Conservation (phyloP, 169 alveolate species). For the Plasmodium chabaudi region DNA sequence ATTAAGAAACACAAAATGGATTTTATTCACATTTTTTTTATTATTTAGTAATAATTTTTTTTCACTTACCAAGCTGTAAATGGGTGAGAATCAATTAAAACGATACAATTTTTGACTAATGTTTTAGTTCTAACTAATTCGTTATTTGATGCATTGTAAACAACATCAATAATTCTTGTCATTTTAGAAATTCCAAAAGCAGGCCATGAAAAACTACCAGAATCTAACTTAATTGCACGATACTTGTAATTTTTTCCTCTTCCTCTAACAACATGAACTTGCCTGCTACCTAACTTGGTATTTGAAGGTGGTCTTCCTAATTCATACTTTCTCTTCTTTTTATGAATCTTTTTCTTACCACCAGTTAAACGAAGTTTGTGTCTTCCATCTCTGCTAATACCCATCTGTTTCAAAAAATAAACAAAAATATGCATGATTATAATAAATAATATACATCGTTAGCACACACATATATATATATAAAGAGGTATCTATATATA, state of each 20-base stretch:
- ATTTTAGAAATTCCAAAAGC: constrained; percentile 91
- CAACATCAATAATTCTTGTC: constrained; percentile 98
- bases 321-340: constrained; percentile 99
- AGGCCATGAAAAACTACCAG: constrained; percentile 98
- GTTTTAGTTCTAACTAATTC: constrained; percentile 99
- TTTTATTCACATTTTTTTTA: not conserved
- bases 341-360: constrained; percentile 99
- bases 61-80: constrained; percentile 94
- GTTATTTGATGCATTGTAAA: constrained; percentile 99
- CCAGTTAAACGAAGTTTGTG: constrained; percentile 99
- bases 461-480: constrained; percentile 4
- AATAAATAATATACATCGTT: not conserved
- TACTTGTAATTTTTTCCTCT: constrained; percentile 97
- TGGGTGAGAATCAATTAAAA: constrained; percentile 98
- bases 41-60: not conserved
- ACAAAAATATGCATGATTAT: not conserved
- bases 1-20: not conserved
- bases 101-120: constrained; percentile 97
- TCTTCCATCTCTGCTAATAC: constrained; percentile 99
- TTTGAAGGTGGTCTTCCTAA: constrained; percentile 99
- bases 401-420: constrained; percentile 89
- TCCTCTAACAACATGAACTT: constrained; percentile 96
- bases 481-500: not conserved
- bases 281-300: constrained; percentile 96
- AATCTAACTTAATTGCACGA: constrained; percentile 97